Percentiles rank a stretch among this genome's conserved stretches.
These are phyloP conservation scores for Gentiana macrophylla DNA, from an alignment of 257 asterid species.

Conservation along the genomic window DNA sequence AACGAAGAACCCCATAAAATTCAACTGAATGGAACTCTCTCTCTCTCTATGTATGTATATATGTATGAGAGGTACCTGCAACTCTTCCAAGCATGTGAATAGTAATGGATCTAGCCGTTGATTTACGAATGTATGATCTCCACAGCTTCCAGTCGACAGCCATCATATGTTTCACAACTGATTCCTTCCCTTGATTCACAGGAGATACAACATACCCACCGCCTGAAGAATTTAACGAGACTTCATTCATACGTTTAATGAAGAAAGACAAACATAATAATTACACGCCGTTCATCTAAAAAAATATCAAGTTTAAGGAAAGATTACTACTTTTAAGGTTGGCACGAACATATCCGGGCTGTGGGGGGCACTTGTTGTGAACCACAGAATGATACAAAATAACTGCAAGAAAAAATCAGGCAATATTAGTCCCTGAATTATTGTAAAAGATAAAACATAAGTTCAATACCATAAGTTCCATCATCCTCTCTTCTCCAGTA, in stretches of 20 bases:
- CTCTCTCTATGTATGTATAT: background rate
- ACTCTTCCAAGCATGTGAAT: slow-evolving; percentile 65
- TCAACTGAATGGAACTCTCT: background rate
- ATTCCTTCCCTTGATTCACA: slow-evolving; percentile 55
- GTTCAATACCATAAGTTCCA: slow-evolving; percentile 73
- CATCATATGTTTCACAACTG: slow-evolving; percentile 91
- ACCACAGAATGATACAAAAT: slow-evolving; percentile 83
- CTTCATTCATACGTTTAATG: background rate
- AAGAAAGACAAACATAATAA: too few species aligned
- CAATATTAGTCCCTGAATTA: background rate
- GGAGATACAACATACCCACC: slow-evolving; percentile 97
- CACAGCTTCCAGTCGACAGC: slow-evolving; percentile 95
- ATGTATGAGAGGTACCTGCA: slow-evolving; percentile 41
- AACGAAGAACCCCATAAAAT: slow-evolving; percentile 2
- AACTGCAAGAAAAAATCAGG: slow-evolving; percentile 31
- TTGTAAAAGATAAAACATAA: background rate
- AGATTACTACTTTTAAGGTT: slow-evolving; percentile 92
- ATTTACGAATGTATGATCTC: slow-evolving; percentile 56
- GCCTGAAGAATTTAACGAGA: slow-evolving; percentile 31
- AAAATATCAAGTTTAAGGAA: slow-evolving; percentile 27
- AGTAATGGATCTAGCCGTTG: slow-evolving; percentile 73
- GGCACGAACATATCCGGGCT: slow-evolving; percentile 71
- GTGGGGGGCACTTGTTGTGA: slow-evolving; percentile 67
- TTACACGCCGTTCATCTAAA: background rate
- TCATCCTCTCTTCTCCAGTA: slow-evolving; percentile 99